Base-by-base conservation (phyloP, 2,329 filamentous ascomycete species). In the Fusarium mexicanum region DNA sequence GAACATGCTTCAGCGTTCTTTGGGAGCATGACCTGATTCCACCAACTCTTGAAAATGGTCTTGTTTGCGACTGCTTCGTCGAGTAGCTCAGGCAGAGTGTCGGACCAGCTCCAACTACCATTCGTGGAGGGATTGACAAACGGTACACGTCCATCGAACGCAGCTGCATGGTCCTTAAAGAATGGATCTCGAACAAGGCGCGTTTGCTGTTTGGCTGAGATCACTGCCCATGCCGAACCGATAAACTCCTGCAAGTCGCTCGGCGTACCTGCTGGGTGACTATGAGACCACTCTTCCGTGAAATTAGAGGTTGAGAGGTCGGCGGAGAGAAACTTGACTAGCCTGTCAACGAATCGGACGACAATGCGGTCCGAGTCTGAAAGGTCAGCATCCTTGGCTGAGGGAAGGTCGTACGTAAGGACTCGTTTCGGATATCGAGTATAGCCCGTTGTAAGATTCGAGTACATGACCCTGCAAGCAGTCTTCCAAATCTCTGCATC, bases 351-450 rank as follows among this genome's bases (percentile, higher is more conserved):
- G 10, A 54, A 54, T 4, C 22, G 50, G 38, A 5, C 10, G 8
- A 38, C 3, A 4, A 38, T 9, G 7, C 50, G 18, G 18, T 38
- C 50, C 2, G 33, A 29, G 6, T 29, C 24, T 17, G 33, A 12
- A 29, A 54, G 13, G 0, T 17, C 3, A 2, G 5, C 2, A 0
- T 17, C 24, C 3, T 38, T 38, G 6, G 2, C 10, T 6, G 18
- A 38, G 0, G 33, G 33, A 2, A 54, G 33, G 2, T 4, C 18
- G 14, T 54, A 54, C 9, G 50, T 38, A 5, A 54, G 33, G 6
- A 54, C 14, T 17, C 50, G 50, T 2, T 54, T 17, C 18, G 50
- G 50, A 38, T 54, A 38, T 2, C 24, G 18, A 2, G 18, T 38
- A 38, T 54, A 38, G 3, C 2, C 5, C 3, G 33, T 29, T 12